Conservation (phyloP, 345 rosid genomes). For the Clarkia xantiana region DNA sequence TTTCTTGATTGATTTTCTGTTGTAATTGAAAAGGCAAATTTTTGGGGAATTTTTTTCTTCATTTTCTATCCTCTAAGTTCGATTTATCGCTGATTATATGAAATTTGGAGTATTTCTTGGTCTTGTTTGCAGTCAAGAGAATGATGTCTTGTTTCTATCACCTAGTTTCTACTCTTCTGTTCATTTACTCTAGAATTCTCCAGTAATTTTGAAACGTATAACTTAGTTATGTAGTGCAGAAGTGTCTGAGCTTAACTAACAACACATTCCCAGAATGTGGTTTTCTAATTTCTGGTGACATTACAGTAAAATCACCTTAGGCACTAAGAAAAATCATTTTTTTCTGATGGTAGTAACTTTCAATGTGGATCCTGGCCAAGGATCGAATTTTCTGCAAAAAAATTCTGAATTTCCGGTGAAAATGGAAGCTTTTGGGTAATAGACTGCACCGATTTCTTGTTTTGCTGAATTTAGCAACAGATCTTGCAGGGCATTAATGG, state of each 20-base stretch:
- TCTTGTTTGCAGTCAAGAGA: no score
- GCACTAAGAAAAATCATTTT: not conserved
- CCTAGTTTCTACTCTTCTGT: not conserved
- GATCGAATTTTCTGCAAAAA: not conserved
- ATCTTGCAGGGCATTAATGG: conserved; percentile 8
- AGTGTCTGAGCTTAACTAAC: not conserved
- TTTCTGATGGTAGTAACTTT: not conserved
- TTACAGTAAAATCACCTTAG: not conserved
- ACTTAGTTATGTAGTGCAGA: not conserved
- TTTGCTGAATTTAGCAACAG: conserved; percentile 2
- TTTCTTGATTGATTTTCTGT: conserved; percentile 2
- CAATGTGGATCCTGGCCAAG: no score
- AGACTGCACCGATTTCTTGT: no score
- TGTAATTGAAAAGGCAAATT: conserved; percentile 4
- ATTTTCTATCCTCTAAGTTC: conserved; percentile 8
- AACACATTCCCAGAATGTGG: not conserved
- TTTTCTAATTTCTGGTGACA: not conserved
- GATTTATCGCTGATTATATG: no score
- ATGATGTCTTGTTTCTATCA: no score
- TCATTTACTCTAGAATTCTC: not conserved
- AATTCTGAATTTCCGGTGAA: not conserved
- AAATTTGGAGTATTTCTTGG: no score
- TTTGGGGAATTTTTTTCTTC: not conserved
- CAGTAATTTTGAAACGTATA: not conserved
- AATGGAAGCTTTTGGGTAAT: not conserved